Evolutionary conservation across 2,329 filamentous ascomycete genomes (phyloP), one percentile per base, ranked within the genome.

Genomic region (Neocatenulostroma microsporum): DNA sequence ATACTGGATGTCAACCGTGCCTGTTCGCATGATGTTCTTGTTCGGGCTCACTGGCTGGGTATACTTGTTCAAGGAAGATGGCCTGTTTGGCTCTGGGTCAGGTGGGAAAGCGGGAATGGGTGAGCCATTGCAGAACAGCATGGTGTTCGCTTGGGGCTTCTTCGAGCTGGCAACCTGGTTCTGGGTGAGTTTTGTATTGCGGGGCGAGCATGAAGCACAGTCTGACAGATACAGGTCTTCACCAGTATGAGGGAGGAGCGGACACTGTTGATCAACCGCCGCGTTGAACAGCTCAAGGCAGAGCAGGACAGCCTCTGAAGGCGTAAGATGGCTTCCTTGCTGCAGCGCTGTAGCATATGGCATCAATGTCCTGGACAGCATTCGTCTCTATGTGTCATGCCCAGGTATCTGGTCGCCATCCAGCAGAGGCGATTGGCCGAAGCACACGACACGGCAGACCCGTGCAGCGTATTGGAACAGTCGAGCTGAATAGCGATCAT

Each of bases 131-230:
- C 86, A 88, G 66, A 94, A 93, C 57, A 76, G 85, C 34, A 67
- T 94, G 26, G 76, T 94, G 26, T 93, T 95, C 57, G 79, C 82
- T 0, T 91, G 86, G 62, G 78, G 78, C 7, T 91, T 94, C 53
- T 56, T 94, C 55, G 88, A 95, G 67, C 76, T 85, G 58, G 69
- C 85, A 48, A 73, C 74, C 42, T 94, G 87, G 85, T 87, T 94
- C 61, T 94, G 87, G 87, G 78, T 78, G 56, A 45, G 67, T 59
- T 11, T 9, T n/a, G n/a, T n/a, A n/a, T 13, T 10, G 17, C n/a
- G n/a, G n/a, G n/a, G n/a, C 77, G 31, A 72, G 75, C 41, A 82
- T 94, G 62, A 75, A 80, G n/a, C n/a, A n/a, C n/a, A n/a, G 20
- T 11, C 29, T 37, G 29, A 25, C 24, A 3, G 12, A 10, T 8